Evolutionary conservation across 768 basidiomycete genomes (phyloP).

Genomic region (Pluteus cervinus): DNA sequence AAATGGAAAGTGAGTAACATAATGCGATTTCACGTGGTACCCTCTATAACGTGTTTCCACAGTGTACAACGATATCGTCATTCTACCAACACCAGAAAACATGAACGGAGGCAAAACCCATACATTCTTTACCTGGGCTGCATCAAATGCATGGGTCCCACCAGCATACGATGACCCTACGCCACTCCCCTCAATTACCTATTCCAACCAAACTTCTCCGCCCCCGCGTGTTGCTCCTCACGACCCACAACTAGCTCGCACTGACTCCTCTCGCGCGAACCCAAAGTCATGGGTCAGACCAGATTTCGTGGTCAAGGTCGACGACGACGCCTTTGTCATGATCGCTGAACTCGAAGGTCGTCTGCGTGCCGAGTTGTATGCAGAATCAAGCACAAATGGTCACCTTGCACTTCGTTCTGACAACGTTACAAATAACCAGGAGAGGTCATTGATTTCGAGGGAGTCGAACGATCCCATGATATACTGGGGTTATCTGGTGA

Average conservation of each 20-base stretch:
- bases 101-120: conserved; percentile 96
- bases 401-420: neutral
- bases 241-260: conserved; percentile 57
- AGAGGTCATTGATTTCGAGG: neutral
- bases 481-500: conserved; percentile 89
- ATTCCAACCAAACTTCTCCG: conserved; percentile 50
- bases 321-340: conserved; percentile 95
- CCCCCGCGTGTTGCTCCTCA: conserved; percentile 65
- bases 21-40: conserved; percentile 4
- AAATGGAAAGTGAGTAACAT: conserved; percentile 78
- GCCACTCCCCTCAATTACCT: conserved; percentile 52
- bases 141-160: conserved; percentile 87
- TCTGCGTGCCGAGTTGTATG: conserved; percentile 69
- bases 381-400: conserved; percentile 21
- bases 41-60: conserved; percentile 8
- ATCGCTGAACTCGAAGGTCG: conserved; percentile 91
- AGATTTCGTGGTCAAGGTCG: conserved; percentile 89
- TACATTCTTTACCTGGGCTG: conserved; percentile 90
- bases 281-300: conserved; percentile 73
- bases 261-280: conserved; percentile 35
- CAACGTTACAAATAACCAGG: neutral
- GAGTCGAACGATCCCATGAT: conserved; percentile 57
- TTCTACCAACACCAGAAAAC: conserved; percentile 83
- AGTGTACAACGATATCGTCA: conserved; percentile 84
- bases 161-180: conserved; percentile 54